These are phyloP conservation scores for Rhodotorula babjevae DNA, from an alignment of 768 basidiomycete species.

Conservation along the genomic window DNA sequence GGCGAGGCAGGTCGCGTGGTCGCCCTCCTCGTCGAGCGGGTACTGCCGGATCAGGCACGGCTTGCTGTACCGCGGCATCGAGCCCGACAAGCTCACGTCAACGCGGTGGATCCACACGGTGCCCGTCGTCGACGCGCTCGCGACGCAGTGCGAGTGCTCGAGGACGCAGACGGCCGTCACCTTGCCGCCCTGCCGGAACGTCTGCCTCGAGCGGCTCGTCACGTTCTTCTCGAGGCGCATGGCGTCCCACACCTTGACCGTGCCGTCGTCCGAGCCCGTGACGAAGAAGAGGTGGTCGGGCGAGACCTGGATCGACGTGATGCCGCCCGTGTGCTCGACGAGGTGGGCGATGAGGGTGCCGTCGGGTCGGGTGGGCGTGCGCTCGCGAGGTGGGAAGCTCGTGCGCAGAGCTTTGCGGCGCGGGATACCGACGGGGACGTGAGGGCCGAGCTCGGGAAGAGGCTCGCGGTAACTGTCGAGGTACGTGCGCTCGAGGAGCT, in stretches of 20 bases:
- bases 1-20: constrained; percentile 75
- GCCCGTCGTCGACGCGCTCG: constrained; percentile 76
- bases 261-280: constrained; percentile 50
- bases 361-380: constrained; percentile 58
- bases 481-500: constrained; percentile 82
- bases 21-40: constrained; percentile 63
- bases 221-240: constrained; percentile 90
- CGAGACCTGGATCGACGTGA: constrained; percentile 77
- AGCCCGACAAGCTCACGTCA: constrained; percentile 62
- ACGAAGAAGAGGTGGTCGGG: constrained; percentile 86
- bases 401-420: constrained; percentile 69
- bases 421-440: constrained; percentile 72
- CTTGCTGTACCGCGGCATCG: constrained; percentile 77
- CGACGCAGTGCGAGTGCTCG: constrained; percentile 76
- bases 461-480: constrained; percentile 75
- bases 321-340: constrained; percentile 69
- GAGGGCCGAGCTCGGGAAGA: constrained; percentile 85
- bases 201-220: constrained; percentile 62
- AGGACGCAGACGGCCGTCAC: constrained; percentile 70
- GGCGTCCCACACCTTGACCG: constrained; percentile 55
- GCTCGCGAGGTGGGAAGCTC: constrained; percentile 64
- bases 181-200: constrained; percentile 58
- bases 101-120: constrained; percentile 79
- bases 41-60: constrained; percentile 77
- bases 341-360: constrained; percentile 79